These are phyloP conservation scores for Colletotrichum sp. DNA, from an alignment of 2,329 filamentous ascomycete species.

Conservation along the genomic window DNA sequence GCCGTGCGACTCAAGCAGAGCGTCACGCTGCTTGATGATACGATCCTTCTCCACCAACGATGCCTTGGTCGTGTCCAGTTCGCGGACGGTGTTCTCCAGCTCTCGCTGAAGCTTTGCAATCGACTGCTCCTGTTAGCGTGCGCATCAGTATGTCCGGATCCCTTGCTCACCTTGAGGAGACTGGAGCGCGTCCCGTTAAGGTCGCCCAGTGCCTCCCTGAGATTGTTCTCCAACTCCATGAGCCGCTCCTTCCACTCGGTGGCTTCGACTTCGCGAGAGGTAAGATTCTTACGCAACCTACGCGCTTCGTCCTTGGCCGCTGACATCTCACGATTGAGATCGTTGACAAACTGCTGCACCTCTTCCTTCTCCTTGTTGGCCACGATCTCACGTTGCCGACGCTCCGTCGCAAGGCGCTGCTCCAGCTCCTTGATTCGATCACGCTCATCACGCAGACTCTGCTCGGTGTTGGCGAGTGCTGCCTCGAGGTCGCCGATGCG, in stretches of 20 bases:
- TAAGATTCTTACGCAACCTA: constrained; percentile 81
- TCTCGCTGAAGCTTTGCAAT: constrained; percentile 89
- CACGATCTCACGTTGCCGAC: constrained; percentile 85
- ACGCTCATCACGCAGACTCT: constrained; percentile 82
- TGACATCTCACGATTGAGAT: constrained; percentile 85
- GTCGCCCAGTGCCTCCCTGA: constrained; percentile 87
- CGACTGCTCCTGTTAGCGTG: constrained; percentile 52
- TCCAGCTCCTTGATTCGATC: constrained; percentile 77
- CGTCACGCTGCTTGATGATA: constrained; percentile 87
- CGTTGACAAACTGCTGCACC: constrained; percentile 90
- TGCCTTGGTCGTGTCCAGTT: constrained; percentile 79
- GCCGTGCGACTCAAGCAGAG: constrained; percentile 84
- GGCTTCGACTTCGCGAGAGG: constrained; percentile 85
- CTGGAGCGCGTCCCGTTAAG: constrained; percentile 85
- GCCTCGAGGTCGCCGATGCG: constrained; percentile 94
- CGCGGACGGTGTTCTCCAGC: constrained; percentile 81
- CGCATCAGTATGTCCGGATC: background rate
- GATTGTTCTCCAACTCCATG: constrained; percentile 86
- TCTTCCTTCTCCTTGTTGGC: constrained; percentile 92
- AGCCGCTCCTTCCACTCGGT: constrained; percentile 90
- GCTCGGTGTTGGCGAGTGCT: constrained; percentile 78
- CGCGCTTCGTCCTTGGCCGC: constrained; percentile 86
- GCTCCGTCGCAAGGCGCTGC: constrained; percentile 77
- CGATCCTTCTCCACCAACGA: constrained; percentile 89
- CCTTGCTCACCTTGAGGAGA: constrained; percentile 71